These are phyloP conservation scores for Fusarium sp. DNA, from an alignment of 2,329 filamentous ascomycete genomes.

Conservation along the genomic window DNA sequence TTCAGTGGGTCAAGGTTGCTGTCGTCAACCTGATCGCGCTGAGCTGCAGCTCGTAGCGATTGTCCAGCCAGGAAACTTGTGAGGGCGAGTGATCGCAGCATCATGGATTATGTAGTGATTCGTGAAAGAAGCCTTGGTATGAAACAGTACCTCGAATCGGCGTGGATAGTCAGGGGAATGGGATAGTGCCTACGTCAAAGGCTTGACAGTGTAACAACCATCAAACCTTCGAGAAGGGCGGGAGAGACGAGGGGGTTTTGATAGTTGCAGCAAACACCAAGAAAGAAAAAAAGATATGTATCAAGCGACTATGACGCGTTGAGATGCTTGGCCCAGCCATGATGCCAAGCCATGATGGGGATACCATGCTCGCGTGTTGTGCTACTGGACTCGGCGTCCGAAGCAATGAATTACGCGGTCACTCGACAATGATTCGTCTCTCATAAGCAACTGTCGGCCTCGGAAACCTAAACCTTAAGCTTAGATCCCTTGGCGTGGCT, in stretches of 20 bases:
- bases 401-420: constrained; percentile 16
- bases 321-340: constrained; percentile 11
- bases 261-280: background rate
- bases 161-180: background rate
- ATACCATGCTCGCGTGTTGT: background rate
- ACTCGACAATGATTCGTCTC: constrained; percentile 1
- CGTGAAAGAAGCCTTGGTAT: background rate
- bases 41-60: background rate
- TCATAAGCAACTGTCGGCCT: background rate
- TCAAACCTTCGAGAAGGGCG: background rate
- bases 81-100: constrained; percentile 13
- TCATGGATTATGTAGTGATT: background rate
- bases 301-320: constrained; percentile 15
- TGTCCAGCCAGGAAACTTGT: background rate
- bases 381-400: constrained; percentile 8
- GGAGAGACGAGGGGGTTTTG: background rate
- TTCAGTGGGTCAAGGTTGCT: constrained; percentile 18
- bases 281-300: background rate
- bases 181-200: background rate
- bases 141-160: background rate
- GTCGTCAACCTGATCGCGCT: constrained; percentile 13
- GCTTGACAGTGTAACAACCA: background rate
- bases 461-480: constrained; percentile 15
- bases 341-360: background rate
- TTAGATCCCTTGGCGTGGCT: constrained; percentile 14